Evolutionary conservation across 2,329 filamentous ascomycete genomes (phyloP).

Genomic region (Curvularia eragrostidis): DNA sequence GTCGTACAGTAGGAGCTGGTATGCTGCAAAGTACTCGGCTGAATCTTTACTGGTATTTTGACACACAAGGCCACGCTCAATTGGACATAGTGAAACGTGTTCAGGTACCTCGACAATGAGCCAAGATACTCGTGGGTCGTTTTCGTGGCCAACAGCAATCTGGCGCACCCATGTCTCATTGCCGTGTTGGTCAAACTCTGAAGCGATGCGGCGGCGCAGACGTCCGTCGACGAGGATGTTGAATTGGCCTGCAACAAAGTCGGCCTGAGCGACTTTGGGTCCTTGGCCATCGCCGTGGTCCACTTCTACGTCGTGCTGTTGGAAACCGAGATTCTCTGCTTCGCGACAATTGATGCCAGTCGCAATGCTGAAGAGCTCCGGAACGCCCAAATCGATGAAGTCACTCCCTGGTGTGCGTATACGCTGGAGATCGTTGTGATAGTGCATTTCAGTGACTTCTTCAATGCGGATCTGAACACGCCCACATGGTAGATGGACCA

Average conservation of each 20-base stretch:
- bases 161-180: constrained; percentile 16
- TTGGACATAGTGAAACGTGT: constrained; percentile 7
- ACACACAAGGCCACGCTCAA: constrained; percentile 7
- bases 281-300: constrained; percentile 28
- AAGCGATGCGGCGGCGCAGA: constrained; percentile 14
- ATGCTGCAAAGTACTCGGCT: constrained; percentile 23
- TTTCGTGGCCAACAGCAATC: constrained; percentile 13
- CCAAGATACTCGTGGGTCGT: constrained; percentile 11
- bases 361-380: constrained; percentile 14
- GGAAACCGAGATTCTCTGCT: constrained; percentile 25
- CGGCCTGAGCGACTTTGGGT: constrained; percentile 15
- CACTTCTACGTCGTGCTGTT: constrained; percentile 23
- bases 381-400: constrained; percentile 13
- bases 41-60: constrained; percentile 17
- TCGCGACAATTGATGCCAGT: constrained; percentile 21
- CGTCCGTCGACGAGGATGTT: constrained; percentile 15
- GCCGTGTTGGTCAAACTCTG: constrained; percentile 12
- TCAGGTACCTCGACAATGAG: constrained; percentile 15
- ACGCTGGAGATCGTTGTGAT: constrained; percentile 19
- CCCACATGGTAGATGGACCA: constrained; percentile 17
- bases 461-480: constrained; percentile 26
- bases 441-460: constrained; percentile 22
- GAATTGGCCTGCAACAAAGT: constrained; percentile 16
- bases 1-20: constrained; percentile 26
- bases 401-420: constrained; percentile 25